Conservation (phyloP, 2,329 filamentous ascomycete species). For the Bipolaris zeicola region DNA sequence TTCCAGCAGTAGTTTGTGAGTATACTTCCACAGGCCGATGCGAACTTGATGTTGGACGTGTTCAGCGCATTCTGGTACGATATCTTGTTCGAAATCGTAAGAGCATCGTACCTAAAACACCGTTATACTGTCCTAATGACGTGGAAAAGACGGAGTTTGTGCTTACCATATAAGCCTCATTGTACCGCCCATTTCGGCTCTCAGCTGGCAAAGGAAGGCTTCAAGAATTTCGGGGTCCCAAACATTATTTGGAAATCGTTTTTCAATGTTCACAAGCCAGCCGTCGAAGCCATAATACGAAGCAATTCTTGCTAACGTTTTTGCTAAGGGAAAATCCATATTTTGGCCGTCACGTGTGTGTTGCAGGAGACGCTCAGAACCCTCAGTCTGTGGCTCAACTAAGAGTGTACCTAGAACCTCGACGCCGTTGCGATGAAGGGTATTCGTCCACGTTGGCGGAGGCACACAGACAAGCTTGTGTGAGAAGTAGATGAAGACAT, state of each 20-base stretch:
- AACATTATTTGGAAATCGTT: slow-evolving; percentile 43
- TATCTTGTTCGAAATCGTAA: slow-evolving; percentile 51
- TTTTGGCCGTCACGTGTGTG: slow-evolving; percentile 8
- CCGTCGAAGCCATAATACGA: slow-evolving; percentile 54
- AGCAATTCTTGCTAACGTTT: slow-evolving; percentile 49
- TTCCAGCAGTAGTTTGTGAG: slow-evolving; percentile 57
- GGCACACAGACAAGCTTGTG: slow-evolving; percentile 55
- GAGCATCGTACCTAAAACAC: slow-evolving; percentile 53
- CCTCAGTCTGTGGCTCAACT: slow-evolving; percentile 49
- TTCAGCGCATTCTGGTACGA: slow-evolving; percentile 55
- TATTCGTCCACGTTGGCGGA: slow-evolving; percentile 54
- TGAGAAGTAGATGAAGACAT: slow-evolving; percentile 56
- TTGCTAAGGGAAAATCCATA: slow-evolving; percentile 44
- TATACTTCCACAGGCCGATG: slow-evolving; percentile 46
- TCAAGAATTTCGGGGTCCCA: slow-evolving; percentile 42
- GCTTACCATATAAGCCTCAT: slow-evolving; percentile 51
- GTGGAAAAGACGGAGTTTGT: background rate
- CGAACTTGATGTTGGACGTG: slow-evolving; percentile 47
- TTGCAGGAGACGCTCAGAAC: slow-evolving; percentile 39
- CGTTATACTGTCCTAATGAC: background rate
- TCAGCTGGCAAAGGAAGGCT: slow-evolving; percentile 49
- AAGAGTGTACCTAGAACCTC: slow-evolving; percentile 52
- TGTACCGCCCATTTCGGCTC: slow-evolving; percentile 31
- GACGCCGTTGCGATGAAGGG: slow-evolving; percentile 55
- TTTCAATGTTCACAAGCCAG: slow-evolving; percentile 56